These are phyloP conservation scores for Cutaneotrichosporon cutaneum DNA, from an alignment of 1,284 basidiomycete genomes.

Conservation along the genomic window DNA sequence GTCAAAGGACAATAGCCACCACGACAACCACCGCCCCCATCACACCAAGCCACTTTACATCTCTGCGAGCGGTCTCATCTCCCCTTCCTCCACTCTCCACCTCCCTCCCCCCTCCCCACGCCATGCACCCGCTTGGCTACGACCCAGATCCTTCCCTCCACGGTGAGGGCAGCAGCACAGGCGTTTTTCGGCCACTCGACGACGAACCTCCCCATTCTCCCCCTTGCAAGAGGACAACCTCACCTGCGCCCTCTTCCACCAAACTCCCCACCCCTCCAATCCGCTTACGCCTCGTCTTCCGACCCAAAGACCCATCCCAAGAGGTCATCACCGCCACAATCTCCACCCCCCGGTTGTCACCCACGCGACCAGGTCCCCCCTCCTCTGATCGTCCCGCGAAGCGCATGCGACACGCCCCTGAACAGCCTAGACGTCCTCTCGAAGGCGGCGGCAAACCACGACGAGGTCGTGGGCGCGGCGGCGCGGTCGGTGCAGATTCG, in stretches of 20 bases:
- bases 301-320: neutral
- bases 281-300: neutral
- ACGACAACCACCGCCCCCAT: neutral
- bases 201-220: neutral
- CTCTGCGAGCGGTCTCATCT: neutral
- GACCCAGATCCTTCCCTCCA: constrained; percentile 21
- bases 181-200: constrained; percentile 9
- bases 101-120: neutral
- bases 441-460: constrained; percentile 15
- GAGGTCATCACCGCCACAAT: neutral
- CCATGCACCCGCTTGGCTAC: constrained; percentile 19
- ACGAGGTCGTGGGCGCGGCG: neutral
- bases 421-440: neutral
- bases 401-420: neutral
- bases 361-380: constrained; percentile 1
- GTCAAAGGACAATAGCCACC: neutral
- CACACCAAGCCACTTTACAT: neutral
- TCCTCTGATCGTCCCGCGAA: neutral
- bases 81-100: neutral
- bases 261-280: neutral
- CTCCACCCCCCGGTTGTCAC: constrained; percentile 2
- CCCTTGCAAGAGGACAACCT: neutral
- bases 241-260: neutral
- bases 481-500: neutral
- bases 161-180: constrained; percentile 25